Percentiles rank a stretch among this genome's conserved stretches.
phyloP scores from a whole-genome alignment of 768 basidiomycete species.

The Trametopsis cervina region DNA sequence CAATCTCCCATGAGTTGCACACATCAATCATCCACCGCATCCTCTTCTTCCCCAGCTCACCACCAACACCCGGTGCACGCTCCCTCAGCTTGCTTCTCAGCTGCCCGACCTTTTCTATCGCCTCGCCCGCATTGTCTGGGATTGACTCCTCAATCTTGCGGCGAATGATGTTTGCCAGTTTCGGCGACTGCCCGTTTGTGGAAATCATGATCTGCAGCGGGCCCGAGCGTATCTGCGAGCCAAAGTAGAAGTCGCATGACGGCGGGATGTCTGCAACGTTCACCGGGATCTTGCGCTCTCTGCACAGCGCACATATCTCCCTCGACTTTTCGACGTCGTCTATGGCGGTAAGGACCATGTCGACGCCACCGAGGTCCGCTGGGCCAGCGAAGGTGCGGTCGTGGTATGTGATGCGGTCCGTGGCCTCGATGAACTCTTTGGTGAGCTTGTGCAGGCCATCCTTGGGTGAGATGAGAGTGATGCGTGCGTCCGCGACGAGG shows the following conservation, averaged over 20 bases:
- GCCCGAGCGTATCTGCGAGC: constrained; percentile 84
- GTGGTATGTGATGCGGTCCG: constrained; percentile 57
- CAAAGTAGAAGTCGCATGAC: constrained; percentile 98
- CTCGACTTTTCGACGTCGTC: constrained; percentile 72
- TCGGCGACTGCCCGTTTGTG: constrained; percentile 89
- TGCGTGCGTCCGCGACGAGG: constrained; percentile 69
- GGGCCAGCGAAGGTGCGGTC: constrained; percentile 61
- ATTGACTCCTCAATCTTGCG: constrained; percentile 60
- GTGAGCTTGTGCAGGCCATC: constrained; percentile 59
- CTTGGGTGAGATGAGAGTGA: constrained; percentile 72
- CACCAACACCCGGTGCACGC: constrained; percentile 79
- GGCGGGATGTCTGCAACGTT: constrained; percentile 97
- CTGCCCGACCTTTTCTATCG: constrained; percentile 73
- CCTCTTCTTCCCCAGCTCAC: constrained; percentile 63
- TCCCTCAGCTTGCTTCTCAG: constrained; percentile 68
- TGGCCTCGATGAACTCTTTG: constrained; percentile 40
- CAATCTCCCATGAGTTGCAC: constrained; percentile 82
- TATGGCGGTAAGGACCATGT: constrained; percentile 92
- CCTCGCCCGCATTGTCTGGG: constrained; percentile 64
- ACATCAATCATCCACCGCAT: constrained; percentile 92
- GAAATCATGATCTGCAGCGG: constrained; percentile 95
- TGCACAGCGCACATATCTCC: constrained; percentile 63
- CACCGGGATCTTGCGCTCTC: constrained; percentile 69
- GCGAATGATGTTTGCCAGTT: constrained; percentile 81
- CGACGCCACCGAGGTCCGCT: constrained; percentile 60